Evolutionary conservation across 2,329 filamentous ascomycete genomes (phyloP), one percentile per base, ranked within the genome.

Genomic region (Lasiodiplodia sp.): DNA sequence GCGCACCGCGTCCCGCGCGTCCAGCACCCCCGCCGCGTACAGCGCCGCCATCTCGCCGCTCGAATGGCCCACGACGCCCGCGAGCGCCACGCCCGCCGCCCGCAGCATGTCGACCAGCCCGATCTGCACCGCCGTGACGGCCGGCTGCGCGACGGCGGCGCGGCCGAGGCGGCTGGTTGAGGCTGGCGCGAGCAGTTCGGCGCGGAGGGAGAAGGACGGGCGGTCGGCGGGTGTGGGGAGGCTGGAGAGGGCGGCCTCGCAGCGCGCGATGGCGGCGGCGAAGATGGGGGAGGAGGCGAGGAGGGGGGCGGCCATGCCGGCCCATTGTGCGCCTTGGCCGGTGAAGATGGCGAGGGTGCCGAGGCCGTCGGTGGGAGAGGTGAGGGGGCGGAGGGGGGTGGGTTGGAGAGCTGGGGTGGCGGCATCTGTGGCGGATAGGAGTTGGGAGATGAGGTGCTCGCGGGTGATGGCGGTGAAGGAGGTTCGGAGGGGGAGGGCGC

Each of bases 241-340:
- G 8, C 25, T 23, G 49, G 67, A 67, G 3, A 53, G 23, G 25
- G 70, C 69, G 25, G 62, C 18, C 2, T 70, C 37, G 37, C 37
- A 38, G 37, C 37, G 37, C 37, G 37, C 37, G 37, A 38, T 38
- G 37, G 37, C 37, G 37, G 37, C 37, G 37, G 37, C 37, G 37
- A 38, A 38, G 37, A 38, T 3, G 37, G 37, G 37, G 4, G 37
- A 38, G 4, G 37, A 10, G 37, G 37, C 55, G 34, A 62, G 66
- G 31, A 72, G 68, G 40, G 69, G 52, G 16, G 68, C 67, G 21
- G 66, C 71, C 68, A 72, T 70, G 14, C 65, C 62, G 14, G 23
- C 38, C 70, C 72, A 78, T 49, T 77, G 74, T 2, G 76, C 76
- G 14, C 76, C 76, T 69, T 78, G 76, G 2, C 76, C 76, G 5